These are phyloP conservation scores for Saturnispora sanitii DNA, from an alignment of 805 yeast genomes.

Conservation along the genomic window DNA sequence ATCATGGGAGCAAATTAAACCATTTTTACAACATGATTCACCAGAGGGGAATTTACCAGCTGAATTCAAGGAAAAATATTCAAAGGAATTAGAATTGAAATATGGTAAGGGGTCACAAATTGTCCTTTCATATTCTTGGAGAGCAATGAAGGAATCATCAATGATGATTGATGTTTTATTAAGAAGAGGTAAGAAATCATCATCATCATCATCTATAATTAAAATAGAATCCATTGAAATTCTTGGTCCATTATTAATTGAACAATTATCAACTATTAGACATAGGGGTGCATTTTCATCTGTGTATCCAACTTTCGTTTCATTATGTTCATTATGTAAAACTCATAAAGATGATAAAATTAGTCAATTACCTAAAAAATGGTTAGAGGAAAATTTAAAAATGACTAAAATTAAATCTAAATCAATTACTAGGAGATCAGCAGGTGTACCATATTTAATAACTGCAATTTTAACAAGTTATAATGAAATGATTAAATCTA, in stretches of 20 bases:
- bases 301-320: slow-evolving; percentile 69
- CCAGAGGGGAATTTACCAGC: slow-evolving; percentile 58
- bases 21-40: slow-evolving; percentile 54
- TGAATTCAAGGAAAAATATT: slow-evolving; percentile 30
- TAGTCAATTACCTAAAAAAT: slow-evolving; percentile 33
- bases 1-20: slow-evolving; percentile 37
- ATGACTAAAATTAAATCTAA: slow-evolving; percentile 42
- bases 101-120: slow-evolving; percentile 34
- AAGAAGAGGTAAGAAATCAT: slow-evolving; percentile 8
- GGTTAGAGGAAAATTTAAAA: slow-evolving; percentile 52
- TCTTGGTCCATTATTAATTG: slow-evolving; percentile 53
- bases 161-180: slow-evolving; percentile 40
- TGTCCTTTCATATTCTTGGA: slow-evolving; percentile 66
- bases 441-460: slow-evolving; percentile 77
- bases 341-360: slow-evolving; percentile 26
- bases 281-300: slow-evolving; percentile 93
- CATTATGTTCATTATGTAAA: slow-evolving; percentile 52
- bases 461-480: slow-evolving; percentile 60
- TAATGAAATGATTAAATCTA: slow-evolving; percentile 33
- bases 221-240: too few species aligned
- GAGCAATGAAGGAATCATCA: slow-evolving; percentile 71
- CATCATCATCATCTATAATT: slow-evolving; percentile 24
- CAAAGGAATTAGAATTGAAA: slow-evolving; percentile 24
- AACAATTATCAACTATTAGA: slow-evolving; percentile 62
- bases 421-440: slow-evolving; percentile 79